These are phyloP conservation scores for Umbelopsis sp. DNA, from an alignment of 192 early-diverging fungal genomes.

Conservation along the genomic window DNA sequence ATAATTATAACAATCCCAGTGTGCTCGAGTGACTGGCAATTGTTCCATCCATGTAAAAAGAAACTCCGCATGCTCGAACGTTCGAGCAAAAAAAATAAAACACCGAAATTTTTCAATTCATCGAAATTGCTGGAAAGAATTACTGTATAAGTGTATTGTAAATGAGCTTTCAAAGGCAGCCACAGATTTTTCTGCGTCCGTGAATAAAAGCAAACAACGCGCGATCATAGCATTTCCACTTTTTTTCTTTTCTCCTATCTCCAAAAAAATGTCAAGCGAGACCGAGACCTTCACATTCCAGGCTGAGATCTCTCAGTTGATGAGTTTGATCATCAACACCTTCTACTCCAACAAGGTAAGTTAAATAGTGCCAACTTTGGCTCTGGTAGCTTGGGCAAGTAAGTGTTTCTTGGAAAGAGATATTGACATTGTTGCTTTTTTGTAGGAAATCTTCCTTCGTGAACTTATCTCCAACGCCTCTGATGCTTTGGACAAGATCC, in stretches of 20 bases:
- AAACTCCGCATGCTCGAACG: slow-evolving; percentile 20
- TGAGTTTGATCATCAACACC: slow-evolving; percentile 99
- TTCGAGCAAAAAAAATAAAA: slow-evolving; percentile 9
- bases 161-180: slow-evolving; percentile 14
- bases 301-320: slow-evolving; percentile 99
- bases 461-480: slow-evolving; percentile 93
- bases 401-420: background rate
- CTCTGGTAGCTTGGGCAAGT: background rate
- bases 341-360: slow-evolving; percentile 95
- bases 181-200: background rate
- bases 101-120: background rate
- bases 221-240: background rate
- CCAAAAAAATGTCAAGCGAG: slow-evolving; percentile 36
- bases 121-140: slow-evolving; percentile 15
- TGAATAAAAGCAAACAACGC: slow-evolving; percentile 23
- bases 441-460: slow-evolving; percentile 87
- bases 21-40: too few relatives aligned
- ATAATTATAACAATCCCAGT: background rate
- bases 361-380: background rate
- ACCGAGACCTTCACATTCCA: slow-evolving; percentile 90
- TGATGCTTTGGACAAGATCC: slow-evolving; percentile 88
- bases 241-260: slow-evolving; percentile 23
- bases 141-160: slow-evolving; percentile 6
- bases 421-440: slow-evolving; percentile 1
- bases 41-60: too few relatives aligned